A percentile compares a stretch with the other conserved stretches of the same genome.
Conservation (phyloP, 2,329 filamentous ascomycete species). For the Ascochyta pisi region DNA sequence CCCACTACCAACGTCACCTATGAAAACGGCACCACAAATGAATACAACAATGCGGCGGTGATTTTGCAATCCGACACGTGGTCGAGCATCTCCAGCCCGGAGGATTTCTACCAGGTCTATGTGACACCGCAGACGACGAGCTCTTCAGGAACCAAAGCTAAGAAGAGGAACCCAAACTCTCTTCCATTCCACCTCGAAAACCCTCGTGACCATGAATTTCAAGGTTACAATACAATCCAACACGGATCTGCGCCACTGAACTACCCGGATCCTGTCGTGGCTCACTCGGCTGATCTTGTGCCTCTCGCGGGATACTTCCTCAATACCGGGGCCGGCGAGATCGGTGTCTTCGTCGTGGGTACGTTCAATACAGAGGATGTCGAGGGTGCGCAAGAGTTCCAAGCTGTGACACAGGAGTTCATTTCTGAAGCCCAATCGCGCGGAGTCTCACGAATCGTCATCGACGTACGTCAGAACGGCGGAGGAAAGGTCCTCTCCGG, state of each 20-base stretch:
- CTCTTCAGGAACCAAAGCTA: conserved; percentile 20
- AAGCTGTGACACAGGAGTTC: conserved; percentile 51
- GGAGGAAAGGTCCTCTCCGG: conserved; percentile 59
- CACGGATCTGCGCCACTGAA: conserved; percentile 30
- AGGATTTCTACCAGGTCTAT: conserved; percentile 52
- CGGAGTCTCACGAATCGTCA: conserved; percentile 65
- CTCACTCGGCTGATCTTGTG: conserved; percentile 39
- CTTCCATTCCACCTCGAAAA: conserved; percentile 39
- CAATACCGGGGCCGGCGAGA: conserved; percentile 49
- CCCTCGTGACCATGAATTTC: conserved; percentile 38
- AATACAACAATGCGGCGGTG: conserved; percentile 41
- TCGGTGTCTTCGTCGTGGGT: conserved; percentile 55
- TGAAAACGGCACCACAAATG: conserved; percentile 45
- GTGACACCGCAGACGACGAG: conserved; percentile 22
- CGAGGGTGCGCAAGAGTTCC: conserved; percentile 42
- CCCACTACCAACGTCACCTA: conserved; percentile 40
- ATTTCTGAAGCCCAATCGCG: conserved; percentile 56
- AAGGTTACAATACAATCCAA: conserved; percentile 25
- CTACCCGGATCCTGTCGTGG: conserved; percentile 50
- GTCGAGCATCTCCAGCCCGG: conserved; percentile 41
- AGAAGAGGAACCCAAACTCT: conserved; percentile 33
- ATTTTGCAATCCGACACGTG: conserved; percentile 36
- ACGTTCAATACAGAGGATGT: conserved; percentile 48
- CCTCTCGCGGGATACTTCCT: conserved; percentile 57
- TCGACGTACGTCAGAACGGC: conserved; percentile 68